Base-by-base conservation (phyloP, 371 early-diverging fungal genomes). In the Zancudomyces culisetae region DNA sequence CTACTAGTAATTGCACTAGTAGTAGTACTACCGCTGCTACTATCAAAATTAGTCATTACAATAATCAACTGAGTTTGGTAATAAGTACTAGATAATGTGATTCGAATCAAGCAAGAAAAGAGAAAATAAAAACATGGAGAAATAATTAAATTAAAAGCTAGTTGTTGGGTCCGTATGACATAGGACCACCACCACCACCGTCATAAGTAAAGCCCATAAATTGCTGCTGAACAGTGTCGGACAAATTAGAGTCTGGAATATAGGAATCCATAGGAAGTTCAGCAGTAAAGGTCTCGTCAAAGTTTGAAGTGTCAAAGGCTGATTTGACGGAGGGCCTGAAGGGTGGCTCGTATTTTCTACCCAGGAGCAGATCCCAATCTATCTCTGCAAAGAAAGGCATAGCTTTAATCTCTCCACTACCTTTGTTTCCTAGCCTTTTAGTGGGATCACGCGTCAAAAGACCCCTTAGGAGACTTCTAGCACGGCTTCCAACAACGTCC, bases 321-420 rank as follows among this genome's bases (percentile, higher is more conserved):
- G 82, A 79, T 2, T 83, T 81, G 13, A 94, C 90, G 43, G 76
- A 75, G 19, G 94, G 94, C 61, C 87, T 85, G 76, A 91, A 92
- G 1, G 90, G 90, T n/a, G 96, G 94, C 43, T 81, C 79, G 62
- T 87, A 75, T 61, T 87, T 82, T 61, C 87, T 82, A 45, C 77
- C 78, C 62, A 87, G 71, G 40, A 95, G 64, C 45, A 76, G 80
- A 24, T 75, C 71, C 89, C 91, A 94, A 66, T 92, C 85, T 61
- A 92, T 87, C n/a, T 81, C 79, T 51, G 80, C 79, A 70, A 93
- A 94, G 76, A 91, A 94, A 20, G 80, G 79, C 69, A 92, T 93
- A 18, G 64, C 64, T 70, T 89, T 91, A 69, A 94, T 89, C 49
- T 87, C 83, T 41, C 81, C 77, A 18, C 90, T 80, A 29, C 90